Conservation (phyloP, 2,329 filamentous ascomycete species). For the Cercospora brassicicola region DNA sequence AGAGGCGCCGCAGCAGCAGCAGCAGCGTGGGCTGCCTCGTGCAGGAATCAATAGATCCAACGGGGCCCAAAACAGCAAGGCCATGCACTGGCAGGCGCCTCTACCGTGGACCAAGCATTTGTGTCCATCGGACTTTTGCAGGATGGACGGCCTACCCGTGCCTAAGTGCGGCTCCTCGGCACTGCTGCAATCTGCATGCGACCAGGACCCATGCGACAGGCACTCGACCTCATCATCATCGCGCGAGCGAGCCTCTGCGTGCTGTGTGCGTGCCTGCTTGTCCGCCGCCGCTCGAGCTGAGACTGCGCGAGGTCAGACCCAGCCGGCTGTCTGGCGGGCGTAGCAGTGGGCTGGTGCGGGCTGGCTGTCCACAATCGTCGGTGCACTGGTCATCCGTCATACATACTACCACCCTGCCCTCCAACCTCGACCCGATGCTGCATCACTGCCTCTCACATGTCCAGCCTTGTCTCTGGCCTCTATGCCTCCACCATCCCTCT, state of each 20-base stretch:
- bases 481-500: neutral
- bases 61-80: neutral
- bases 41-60: neutral
- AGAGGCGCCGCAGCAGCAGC: neutral
- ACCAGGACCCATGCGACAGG: neutral
- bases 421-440: neutral
- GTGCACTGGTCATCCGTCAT: neutral
- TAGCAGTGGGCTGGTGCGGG: neutral
- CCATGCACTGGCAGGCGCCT: constrained; percentile 8
- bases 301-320: constrained; percentile 12
- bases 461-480: neutral
- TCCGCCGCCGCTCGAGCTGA: constrained; percentile 14
- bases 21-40: neutral
- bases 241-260: neutral
- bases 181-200: constrained; percentile 13
- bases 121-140: constrained; percentile 25
- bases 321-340: constrained; percentile 8
- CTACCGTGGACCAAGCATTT: constrained; percentile 4
- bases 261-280: neutral
- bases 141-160: constrained; percentile 12
- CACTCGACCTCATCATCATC: constrained; percentile 24
- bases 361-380: constrained; percentile 5
- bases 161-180: constrained; percentile 23
- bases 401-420: neutral
- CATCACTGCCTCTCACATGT: neutral